A percentile compares a stretch with the other conserved stretches of the same genome.
phyloP scores from a whole-genome alignment of 495 filamentous ascomycete species.

The Trichocladium antarcticum region DNA sequence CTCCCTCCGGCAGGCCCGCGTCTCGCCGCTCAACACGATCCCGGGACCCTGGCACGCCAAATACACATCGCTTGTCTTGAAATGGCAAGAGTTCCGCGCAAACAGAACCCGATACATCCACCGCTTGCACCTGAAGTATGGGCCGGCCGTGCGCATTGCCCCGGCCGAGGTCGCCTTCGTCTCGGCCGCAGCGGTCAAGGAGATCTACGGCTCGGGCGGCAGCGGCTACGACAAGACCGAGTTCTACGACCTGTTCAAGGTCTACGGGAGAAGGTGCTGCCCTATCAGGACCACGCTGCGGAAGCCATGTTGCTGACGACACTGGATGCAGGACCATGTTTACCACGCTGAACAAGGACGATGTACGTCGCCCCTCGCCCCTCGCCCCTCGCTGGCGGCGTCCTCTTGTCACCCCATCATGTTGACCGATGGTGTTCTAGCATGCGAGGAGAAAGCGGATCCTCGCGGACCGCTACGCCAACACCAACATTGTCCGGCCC shows the following conservation, averaged over 20 bases:
- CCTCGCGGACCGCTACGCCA: constrained; percentile 54
- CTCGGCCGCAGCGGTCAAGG: constrained; percentile 46
- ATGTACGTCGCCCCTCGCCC: too few relatives aligned
- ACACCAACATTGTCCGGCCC: constrained; percentile 49
- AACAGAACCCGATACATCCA: constrained; percentile 47
- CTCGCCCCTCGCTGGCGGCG: too few relatives aligned
- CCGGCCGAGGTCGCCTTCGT: constrained; percentile 54
- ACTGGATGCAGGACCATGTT: constrained; percentile 45
- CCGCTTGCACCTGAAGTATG: constrained; percentile 43
- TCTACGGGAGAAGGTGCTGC: constrained; percentile 43
- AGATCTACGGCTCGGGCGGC: constrained; percentile 54
- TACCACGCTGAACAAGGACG: constrained; percentile 45
- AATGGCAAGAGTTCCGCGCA: constrained; percentile 46
- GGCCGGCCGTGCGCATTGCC: constrained; percentile 45
- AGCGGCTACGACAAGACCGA: constrained; percentile 61
- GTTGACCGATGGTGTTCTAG: constrained; percentile 21
- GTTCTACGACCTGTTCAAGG: constrained; percentile 52
- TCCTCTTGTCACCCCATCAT: not conserved
- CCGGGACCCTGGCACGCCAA: constrained; percentile 45
- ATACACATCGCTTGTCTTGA: constrained; percentile 43
- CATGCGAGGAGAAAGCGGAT: constrained; percentile 49
- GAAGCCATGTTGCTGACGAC: not conserved
- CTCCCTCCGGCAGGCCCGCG: constrained; percentile 16
- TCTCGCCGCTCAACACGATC: constrained; percentile 35
- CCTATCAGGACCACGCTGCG: too few relatives aligned